phyloP scores from a whole-genome alignment of 805 yeast species.

The Barnettozyma vustinii region DNA sequence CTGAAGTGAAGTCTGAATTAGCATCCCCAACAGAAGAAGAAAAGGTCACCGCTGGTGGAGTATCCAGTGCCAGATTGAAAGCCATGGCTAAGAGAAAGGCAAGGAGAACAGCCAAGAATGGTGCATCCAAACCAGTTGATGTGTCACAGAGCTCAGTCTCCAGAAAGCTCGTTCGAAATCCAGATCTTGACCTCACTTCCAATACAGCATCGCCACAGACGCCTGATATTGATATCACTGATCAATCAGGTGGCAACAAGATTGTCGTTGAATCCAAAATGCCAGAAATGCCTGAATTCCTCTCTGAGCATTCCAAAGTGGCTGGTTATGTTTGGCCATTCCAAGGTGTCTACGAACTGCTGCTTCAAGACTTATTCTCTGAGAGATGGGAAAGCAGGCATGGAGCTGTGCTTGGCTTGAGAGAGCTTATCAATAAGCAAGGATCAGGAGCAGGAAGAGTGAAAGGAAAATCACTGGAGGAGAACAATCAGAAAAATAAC shows the following conservation, averaged over 20 bases:
- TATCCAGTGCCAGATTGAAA: constrained; percentile 69
- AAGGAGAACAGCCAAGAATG: constrained; percentile 57
- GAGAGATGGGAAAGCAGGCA: constrained; percentile 94
- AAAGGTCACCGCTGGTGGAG: constrained; percentile 9
- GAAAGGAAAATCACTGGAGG: constrained; percentile 50
- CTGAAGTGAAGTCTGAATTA: constrained; percentile 19
- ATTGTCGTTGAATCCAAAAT: constrained; percentile 77
- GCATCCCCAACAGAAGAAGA: constrained; percentile 2
- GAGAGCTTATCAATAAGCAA: constrained; percentile 80
- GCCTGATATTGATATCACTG: constrained; percentile 53
- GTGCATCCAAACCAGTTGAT: constrained; percentile 49
- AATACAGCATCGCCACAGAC: constrained; percentile 12
- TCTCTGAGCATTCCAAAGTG: constrained; percentile 65
- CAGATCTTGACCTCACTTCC: constrained; percentile 20
- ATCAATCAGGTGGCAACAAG: constrained; percentile 75
- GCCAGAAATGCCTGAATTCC: constrained; percentile 57
- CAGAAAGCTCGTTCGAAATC: constrained; percentile 38
- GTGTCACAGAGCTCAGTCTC: constrained; percentile 68
- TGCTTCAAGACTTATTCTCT: constrained; percentile 72
- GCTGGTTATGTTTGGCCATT: constrained; percentile 87
- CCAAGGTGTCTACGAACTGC: constrained; percentile 83
- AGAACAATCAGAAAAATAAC: constrained; percentile 61
- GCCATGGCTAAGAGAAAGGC: constrained; percentile 95
- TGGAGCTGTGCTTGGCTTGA: constrained; percentile 88
- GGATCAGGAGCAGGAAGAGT: constrained; percentile 84